Evolutionary conservation across 2,329 filamentous ascomycete species (phyloP), one percentile per base, ranked within the genome.

Genomic region (Arachnomyces sp.): DNA sequence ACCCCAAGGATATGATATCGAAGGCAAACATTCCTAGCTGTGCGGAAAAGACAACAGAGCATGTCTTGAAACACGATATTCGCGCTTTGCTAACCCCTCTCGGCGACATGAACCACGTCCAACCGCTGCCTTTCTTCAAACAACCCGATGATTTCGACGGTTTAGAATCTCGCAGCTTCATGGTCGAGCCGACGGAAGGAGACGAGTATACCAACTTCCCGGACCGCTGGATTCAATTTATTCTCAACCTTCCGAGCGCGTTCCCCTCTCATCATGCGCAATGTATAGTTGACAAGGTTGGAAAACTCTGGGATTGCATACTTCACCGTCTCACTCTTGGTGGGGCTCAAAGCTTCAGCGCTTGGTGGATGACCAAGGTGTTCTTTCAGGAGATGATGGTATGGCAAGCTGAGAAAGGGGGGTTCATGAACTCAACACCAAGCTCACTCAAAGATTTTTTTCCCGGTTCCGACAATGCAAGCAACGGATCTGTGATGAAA

Each of bases 341-440:
- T 34, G 66, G 65, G 8, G 66, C 66, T 5, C 59, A 64, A 34
- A 70, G 66, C 43, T 70, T 68, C 44, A 68, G 66, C 48, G 64
- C 65, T 4, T 70, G 66, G 66, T 69, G 66, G 66, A 84, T 95
- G 43, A 88, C 88, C 3, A 94, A 95, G 60, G 89, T 90, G 43
- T 96, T 90, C 73, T 77, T 95, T 38, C 89, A 95, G 55, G 90
- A 96, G 65, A 93, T 94, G 85, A 79, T 88, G 36, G 74, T 83
- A 42, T 95, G 93, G 74, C 71, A 94, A 50, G 87, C 86, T 0
- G 87, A 93, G 54, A 81, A 89, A 52, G 90, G 89, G 37, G 90
- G 90, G 0, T 95, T 95, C 57, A 80, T 95, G 68, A 71, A 72
- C 25, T 69, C 72, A 45, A 60, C 62, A 2, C 65, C 65, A 2